These are phyloP conservation scores for Aspergillus phoenicis DNA, from an alignment of 2,329 filamentous ascomycete genomes.

Conservation along the genomic window DNA sequence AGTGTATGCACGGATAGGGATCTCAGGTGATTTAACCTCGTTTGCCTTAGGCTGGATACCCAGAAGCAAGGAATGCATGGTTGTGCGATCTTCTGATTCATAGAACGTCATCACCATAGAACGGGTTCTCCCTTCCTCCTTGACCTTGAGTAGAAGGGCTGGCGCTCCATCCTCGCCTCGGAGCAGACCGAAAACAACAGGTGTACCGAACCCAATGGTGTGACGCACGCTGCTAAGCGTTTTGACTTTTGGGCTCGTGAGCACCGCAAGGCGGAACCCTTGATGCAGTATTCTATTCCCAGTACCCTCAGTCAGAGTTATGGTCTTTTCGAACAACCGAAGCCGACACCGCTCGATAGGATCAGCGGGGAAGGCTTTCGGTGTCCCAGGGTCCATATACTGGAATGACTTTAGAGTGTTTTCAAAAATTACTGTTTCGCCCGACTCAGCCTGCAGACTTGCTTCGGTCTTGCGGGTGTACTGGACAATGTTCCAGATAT, in stretches of 20 bases:
- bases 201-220: constrained; percentile 63
- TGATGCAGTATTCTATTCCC: constrained; percentile 73
- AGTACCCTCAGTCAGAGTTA: constrained; percentile 69
- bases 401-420: constrained; percentile 73
- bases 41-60: constrained; percentile 69
- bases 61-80: constrained; percentile 71
- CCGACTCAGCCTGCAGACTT: constrained; percentile 67
- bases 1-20: constrained; percentile 65
- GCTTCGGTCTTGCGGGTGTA: constrained; percentile 76
- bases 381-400: constrained; percentile 75
- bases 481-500: constrained; percentile 80
- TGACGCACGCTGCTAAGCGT: constrained; percentile 77
- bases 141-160: constrained; percentile 70
- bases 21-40: constrained; percentile 72
- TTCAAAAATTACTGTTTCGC: constrained; percentile 72
- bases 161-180: constrained; percentile 71
- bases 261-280: constrained; percentile 75
- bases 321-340: constrained; percentile 71
- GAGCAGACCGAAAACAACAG: constrained; percentile 77
- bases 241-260: constrained; percentile 76
- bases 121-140: constrained; percentile 66
- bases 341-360: constrained; percentile 71
- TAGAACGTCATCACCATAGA: constrained; percentile 77
- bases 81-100: constrained; percentile 69
- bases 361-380: constrained; percentile 74